Conservation (phyloP, 1,284 basidiomycete genomes). For the Heliocybe sulcata region DNA sequence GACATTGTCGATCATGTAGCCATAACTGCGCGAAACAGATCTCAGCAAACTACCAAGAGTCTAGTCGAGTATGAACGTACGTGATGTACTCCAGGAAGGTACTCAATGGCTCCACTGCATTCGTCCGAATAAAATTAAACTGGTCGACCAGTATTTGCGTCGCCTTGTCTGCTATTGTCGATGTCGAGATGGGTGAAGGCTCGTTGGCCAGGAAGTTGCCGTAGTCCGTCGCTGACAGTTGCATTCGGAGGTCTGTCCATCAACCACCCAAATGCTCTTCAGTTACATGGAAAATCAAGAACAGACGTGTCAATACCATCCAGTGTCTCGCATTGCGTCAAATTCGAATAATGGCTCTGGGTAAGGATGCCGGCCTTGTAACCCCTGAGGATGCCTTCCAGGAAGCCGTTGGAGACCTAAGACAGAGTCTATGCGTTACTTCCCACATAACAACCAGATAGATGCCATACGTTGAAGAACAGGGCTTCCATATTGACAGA, state of each 20-base stretch:
- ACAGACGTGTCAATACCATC: slow-evolving; percentile 62
- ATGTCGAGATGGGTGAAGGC: slow-evolving; percentile 90
- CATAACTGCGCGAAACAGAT: slow-evolving; percentile 64
- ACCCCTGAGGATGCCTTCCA: slow-evolving; percentile 92
- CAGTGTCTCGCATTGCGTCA: slow-evolving; percentile 96
- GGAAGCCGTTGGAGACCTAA: slow-evolving; percentile 76
- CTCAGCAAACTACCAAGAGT: slow-evolving; percentile 8
- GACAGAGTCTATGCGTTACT: slow-evolving; percentile 16
- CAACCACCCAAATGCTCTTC: slow-evolving; percentile 2
- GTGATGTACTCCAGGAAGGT: slow-evolving; percentile 99
- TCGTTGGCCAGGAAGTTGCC: slow-evolving; percentile 98
- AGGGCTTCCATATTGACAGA: slow-evolving; percentile 67
- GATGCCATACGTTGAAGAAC: slow-evolving; percentile 74
- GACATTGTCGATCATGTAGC: slow-evolving; percentile 99
- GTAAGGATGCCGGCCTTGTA: slow-evolving; percentile 92
- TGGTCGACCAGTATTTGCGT: slow-evolving; percentile 94
- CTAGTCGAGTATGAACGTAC: slow-evolving; percentile 32
- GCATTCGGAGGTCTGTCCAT: slow-evolving; percentile 78
- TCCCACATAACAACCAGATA: slow-evolving; percentile 6
- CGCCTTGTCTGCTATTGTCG: slow-evolving; percentile 93
- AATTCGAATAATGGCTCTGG: slow-evolving; percentile 85
- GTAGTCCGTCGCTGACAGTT: slow-evolving; percentile 95
- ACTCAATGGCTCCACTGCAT: slow-evolving; percentile 85
- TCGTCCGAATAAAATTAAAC: slow-evolving; percentile 91
- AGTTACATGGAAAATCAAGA: neutral